These are phyloP conservation scores for Croton setiger DNA, from an alignment of 441 rosid species.

Conservation along the genomic window DNA sequence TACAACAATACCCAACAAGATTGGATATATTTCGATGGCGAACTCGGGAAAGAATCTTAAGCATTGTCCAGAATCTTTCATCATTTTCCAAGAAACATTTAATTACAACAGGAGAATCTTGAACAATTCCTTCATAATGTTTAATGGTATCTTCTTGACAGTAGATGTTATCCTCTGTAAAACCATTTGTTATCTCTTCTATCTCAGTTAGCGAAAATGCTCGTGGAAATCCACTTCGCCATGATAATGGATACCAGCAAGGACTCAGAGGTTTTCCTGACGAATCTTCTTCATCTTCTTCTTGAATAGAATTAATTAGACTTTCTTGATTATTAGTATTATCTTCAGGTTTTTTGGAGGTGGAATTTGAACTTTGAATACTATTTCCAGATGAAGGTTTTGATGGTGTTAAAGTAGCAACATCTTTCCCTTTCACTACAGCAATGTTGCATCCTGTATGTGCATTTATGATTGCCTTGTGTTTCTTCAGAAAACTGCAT, in stretches of 20 bases:
- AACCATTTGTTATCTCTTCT: conserved; percentile 34
- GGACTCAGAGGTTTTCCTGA: conserved; percentile 17
- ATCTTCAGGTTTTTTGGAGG: background rate
- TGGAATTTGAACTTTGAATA: background rate
- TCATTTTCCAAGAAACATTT: conserved; percentile 29
- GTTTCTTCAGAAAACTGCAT: conserved; percentile 37
- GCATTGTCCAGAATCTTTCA: conserved; percentile 40
- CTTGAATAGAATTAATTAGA: background rate
- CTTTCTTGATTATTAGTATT: background rate
- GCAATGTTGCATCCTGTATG: conserved; percentile 48
- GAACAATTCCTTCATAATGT: conserved; percentile 31
- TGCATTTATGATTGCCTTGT: conserved; percentile 31
- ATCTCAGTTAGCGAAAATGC: conserved; percentile 35
- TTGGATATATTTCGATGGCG: conserved; percentile 43
- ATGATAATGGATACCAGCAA: conserved; percentile 41
- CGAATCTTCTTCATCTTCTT: conserved; percentile 16
- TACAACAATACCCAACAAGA: conserved; percentile 48
- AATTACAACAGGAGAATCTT: conserved; percentile 34
- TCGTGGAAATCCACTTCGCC: conserved; percentile 41
- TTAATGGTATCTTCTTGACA: background rate
- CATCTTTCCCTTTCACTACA: conserved; percentile 44
- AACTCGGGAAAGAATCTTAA: conserved; percentile 35
- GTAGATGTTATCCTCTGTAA: conserved; percentile 23
- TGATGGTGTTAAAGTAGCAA: conserved; percentile 43
- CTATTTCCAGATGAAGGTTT: conserved; percentile 15